Evolutionary conservation across 768 basidiomycete genomes (phyloP).

Genomic region (Hemileccinum rubropunctum): DNA sequence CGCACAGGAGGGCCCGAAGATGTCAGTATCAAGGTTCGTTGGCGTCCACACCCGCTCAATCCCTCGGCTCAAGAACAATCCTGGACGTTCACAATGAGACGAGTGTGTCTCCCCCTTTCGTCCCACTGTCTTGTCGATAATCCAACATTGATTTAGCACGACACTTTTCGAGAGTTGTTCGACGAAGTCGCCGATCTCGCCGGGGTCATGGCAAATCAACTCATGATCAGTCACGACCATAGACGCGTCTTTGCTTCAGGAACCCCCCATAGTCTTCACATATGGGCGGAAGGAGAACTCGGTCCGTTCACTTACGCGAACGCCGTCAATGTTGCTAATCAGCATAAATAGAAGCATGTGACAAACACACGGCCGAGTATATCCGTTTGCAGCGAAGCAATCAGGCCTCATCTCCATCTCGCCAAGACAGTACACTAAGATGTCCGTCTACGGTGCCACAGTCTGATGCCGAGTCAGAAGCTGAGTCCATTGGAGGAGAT

Average conservation of each 20-base stretch:
- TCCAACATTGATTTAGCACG: constrained; percentile 42
- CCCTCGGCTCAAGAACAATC: constrained; percentile 34
- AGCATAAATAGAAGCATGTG: constrained; percentile 56
- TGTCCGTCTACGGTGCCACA: constrained; percentile 23
- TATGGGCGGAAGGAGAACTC: constrained; percentile 68
- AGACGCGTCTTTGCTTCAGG: constrained; percentile 68
- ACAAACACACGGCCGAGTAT: constrained; percentile 61
- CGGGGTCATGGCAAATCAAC: constrained; percentile 43
- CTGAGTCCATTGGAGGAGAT: constrained; percentile 39
- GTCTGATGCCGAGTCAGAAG: constrained; percentile 30
- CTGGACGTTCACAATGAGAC: constrained; percentile 56
- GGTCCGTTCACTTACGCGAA: constrained; percentile 39
- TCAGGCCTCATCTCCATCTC: constrained; percentile 23
- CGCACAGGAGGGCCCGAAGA: constrained; percentile 32
- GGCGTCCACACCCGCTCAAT: constrained; percentile 64
- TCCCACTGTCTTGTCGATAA: background rate
- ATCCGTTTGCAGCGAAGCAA: constrained; percentile 42
- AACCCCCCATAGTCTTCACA: constrained; percentile 59
- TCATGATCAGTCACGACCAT: constrained; percentile 61
- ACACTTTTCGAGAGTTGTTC: constrained; percentile 62
- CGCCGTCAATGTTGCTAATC: constrained; percentile 8
- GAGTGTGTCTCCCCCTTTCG: constrained; percentile 39
- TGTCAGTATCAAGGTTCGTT: constrained; percentile 56
- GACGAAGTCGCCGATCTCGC: constrained; percentile 65
- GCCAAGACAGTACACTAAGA: constrained; percentile 1